phyloP scores from a whole-genome alignment of 2,329 filamentous ascomycete species.

The Tothia fuscella region DNA sequence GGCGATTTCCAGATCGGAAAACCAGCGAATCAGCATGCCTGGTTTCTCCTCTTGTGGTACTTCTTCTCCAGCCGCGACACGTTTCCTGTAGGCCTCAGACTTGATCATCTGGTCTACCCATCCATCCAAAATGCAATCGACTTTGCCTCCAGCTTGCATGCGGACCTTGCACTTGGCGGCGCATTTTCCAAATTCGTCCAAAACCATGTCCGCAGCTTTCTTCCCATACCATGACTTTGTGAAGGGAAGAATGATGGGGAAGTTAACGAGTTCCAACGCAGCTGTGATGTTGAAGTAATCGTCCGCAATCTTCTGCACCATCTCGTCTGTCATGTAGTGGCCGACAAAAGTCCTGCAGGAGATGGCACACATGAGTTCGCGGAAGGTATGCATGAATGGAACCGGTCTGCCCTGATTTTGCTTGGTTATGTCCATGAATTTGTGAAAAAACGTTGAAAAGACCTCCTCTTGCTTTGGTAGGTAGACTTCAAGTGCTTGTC shows the following conservation, averaged over 20 bases:
- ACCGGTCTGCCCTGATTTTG: conserved; percentile 60
- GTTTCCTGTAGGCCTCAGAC: conserved; percentile 69
- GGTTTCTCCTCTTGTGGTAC: conserved; percentile 69
- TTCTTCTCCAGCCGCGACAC: conserved; percentile 57
- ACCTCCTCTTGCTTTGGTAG: conserved; percentile 87
- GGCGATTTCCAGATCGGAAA: conserved; percentile 81
- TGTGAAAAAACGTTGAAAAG: conserved; percentile 75
- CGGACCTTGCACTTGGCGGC: conserved; percentile 86
- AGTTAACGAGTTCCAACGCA: conserved; percentile 93
- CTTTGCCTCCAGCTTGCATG: conserved; percentile 76
- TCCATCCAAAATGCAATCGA: conserved; percentile 88
- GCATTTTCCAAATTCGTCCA: conserved; percentile 81
- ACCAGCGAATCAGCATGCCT: conserved; percentile 67
- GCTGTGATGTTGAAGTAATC: conserved; percentile 96
- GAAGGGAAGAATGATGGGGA: conserved; percentile 89
- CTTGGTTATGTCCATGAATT: conserved; percentile 60
- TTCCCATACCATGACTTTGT: conserved; percentile 97
- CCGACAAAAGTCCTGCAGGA: conserved; percentile 96
- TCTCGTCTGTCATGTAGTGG: conserved; percentile 82
- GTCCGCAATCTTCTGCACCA: conserved; percentile 86
- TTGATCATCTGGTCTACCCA: conserved; percentile 87
- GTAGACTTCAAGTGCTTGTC: conserved; percentile 75
- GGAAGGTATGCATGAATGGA: conserved; percentile 84
- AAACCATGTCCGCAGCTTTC: conserved; percentile 85
- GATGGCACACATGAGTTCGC: conserved; percentile 87